These are phyloP conservation scores for Globisporangium cystogenes DNA, from an alignment of 352 stramenopile species.

Conservation along the genomic window DNA sequence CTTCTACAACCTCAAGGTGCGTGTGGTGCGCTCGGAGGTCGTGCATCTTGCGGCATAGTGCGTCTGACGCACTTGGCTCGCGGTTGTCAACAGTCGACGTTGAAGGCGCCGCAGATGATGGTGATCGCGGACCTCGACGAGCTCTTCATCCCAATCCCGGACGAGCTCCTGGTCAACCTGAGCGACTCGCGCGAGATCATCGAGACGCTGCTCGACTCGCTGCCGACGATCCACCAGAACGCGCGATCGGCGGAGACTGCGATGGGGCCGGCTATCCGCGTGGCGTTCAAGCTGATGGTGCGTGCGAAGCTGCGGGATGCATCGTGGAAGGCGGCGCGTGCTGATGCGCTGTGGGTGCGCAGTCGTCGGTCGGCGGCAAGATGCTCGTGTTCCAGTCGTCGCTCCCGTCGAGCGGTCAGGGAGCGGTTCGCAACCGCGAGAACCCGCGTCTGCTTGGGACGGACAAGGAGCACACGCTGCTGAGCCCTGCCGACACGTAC, in stretches of 20 bases:
- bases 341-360: slow-evolving; percentile 4
- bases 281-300: slow-evolving; percentile 97
- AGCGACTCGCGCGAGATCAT: slow-evolving; percentile 92
- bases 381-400: slow-evolving; percentile 89
- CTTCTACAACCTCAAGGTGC: slow-evolving; percentile 88
- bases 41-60: neutral
- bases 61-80: slow-evolving; percentile 9
- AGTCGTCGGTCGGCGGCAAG: slow-evolving; percentile 83
- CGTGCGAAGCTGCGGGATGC: slow-evolving; percentile 30
- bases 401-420: slow-evolving; percentile 69
- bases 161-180: slow-evolving; percentile 98
- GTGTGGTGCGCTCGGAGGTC: no score
- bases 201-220: slow-evolving; percentile 93
- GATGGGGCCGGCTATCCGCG: slow-evolving; percentile 88
- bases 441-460: slow-evolving; percentile 76
- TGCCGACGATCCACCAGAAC: slow-evolving; percentile 90
- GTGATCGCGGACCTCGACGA: slow-evolving; percentile 84
- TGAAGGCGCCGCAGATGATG: slow-evolving; percentile 89
- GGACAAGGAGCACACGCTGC: slow-evolving; percentile 88
- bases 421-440: slow-evolving; percentile 78
- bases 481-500: slow-evolving; percentile 84
- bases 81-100: slow-evolving; percentile 29
- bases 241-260: slow-evolving; percentile 70
- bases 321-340: slow-evolving; percentile 11
- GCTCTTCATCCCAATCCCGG: slow-evolving; percentile 88